A percentile compares a stretch with the other conserved stretches of the same genome.
Conservation (phyloP, 2,329 filamentous ascomycete species). For the Dothidotthia symphoricarpi region DNA sequence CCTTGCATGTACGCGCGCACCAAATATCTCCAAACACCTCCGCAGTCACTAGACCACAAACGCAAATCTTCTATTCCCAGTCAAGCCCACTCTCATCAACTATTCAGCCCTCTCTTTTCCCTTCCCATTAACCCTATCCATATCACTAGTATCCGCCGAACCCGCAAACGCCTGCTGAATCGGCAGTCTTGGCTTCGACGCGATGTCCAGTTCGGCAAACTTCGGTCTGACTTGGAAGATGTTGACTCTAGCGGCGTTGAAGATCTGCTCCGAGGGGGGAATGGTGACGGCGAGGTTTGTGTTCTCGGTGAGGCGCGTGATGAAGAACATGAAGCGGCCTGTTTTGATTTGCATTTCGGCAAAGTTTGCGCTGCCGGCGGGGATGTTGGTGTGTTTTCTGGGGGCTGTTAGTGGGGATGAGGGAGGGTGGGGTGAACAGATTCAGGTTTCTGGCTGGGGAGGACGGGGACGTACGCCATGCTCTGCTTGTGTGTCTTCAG, state of each 20-base stretch:
- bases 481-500: constrained; percentile 97
- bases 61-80: too few species aligned
- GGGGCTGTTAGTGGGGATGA: constrained; percentile 34
- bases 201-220: constrained; percentile 65
- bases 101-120: constrained; percentile 16
- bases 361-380: constrained; percentile 79
- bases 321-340: constrained; percentile 83
- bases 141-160: constrained; percentile 28
- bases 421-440: too few species aligned
- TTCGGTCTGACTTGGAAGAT: constrained; percentile 81
- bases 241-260: constrained; percentile 88
- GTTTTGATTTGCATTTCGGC: constrained; percentile 79
- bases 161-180: constrained; percentile 41
- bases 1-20: too few species aligned
- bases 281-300: constrained; percentile 93
- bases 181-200: constrained; percentile 36
- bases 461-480: constrained; percentile 47
- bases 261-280: constrained; percentile 84
- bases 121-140: constrained; percentile 14
- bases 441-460: too few species aligned
- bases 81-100: too few species aligned
- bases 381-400: constrained; percentile 73
- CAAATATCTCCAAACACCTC: too few species aligned
- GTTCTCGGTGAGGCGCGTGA: constrained; percentile 94
- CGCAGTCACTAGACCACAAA: too few species aligned